Evolutionary conservation across 2,329 filamentous ascomycete species (phyloP).

Genomic region (Botrytis porri): DNA sequence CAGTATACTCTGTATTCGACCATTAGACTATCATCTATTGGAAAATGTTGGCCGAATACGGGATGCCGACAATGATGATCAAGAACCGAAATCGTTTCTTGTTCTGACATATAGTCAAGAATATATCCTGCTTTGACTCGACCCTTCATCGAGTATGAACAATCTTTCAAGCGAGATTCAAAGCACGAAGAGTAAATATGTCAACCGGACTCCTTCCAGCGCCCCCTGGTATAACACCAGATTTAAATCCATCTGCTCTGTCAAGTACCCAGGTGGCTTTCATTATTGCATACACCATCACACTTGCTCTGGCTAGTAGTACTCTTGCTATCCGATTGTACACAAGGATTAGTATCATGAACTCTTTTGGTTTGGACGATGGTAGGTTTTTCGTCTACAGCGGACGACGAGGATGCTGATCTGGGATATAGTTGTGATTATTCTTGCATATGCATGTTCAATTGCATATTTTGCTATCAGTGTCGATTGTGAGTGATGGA

Average conservation of each 20-base stretch:
- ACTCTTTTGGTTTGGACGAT: background rate
- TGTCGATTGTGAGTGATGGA: background rate
- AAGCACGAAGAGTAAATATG: background rate
- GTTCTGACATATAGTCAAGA: background rate
- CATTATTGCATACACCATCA: background rate
- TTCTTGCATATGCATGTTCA: slow-evolving; percentile 3
- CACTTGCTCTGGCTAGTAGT: background rate
- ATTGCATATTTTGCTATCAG: slow-evolving; percentile 6
- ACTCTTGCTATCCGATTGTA: slow-evolving; percentile 3
- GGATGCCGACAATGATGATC: background rate
- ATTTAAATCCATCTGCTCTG: background rate
- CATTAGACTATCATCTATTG: background rate
- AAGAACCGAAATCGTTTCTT: background rate
- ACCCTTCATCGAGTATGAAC: background rate
- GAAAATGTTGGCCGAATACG: background rate
- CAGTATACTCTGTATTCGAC: background rate
- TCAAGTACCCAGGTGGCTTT: background rate
- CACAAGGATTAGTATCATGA: slow-evolving; percentile 1
- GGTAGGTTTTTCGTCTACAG: background rate
- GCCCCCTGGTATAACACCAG: background rate
- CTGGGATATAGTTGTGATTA: background rate
- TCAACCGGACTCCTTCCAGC: slow-evolving; percentile 5
- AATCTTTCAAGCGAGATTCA: too few species aligned
- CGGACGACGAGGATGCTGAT: background rate
- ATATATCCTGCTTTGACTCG: background rate